Conservation (phyloP, 2,329 filamentous ascomycete species). For the Hymenotorrendiella dingleyae region DNA sequence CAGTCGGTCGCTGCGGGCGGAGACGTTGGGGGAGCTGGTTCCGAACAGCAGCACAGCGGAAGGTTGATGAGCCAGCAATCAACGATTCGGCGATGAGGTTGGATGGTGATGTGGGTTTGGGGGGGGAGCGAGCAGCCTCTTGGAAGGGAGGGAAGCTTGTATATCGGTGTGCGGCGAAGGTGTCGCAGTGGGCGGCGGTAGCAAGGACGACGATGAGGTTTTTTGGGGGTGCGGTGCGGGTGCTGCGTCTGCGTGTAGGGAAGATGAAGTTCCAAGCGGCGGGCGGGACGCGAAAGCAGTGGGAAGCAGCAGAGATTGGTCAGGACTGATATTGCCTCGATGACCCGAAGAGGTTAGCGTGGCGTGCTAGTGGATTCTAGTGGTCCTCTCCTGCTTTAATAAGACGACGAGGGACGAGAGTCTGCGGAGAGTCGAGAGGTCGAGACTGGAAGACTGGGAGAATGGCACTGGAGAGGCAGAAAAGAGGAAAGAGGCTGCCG, state of each 20-base stretch:
- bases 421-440: too few species aligned
- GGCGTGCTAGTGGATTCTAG: background rate
- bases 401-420: too few species aligned
- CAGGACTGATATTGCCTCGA: constrained; percentile 1
- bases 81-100: constrained; percentile 1
- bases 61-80: constrained; percentile 6
- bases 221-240: background rate
- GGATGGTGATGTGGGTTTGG: background rate
- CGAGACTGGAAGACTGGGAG: background rate
- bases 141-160: too few species aligned
- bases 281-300: constrained; percentile 7
- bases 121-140: too few species aligned
- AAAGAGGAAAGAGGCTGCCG: too few species aligned
- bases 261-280: too few species aligned
- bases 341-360: background rate
- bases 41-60: background rate
- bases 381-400: background rate
- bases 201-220: background rate
- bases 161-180: too few species aligned
- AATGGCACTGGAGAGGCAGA: too few species aligned
- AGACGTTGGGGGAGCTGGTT: background rate
- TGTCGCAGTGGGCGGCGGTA: too few species aligned
- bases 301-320: constrained; percentile 9
- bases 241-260: constrained; percentile 1
- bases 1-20: too few species aligned